Evolutionary conservation across 1,139 yeast genomes (phyloP).

Genomic region (Yamadazyma epiphylla): DNA sequence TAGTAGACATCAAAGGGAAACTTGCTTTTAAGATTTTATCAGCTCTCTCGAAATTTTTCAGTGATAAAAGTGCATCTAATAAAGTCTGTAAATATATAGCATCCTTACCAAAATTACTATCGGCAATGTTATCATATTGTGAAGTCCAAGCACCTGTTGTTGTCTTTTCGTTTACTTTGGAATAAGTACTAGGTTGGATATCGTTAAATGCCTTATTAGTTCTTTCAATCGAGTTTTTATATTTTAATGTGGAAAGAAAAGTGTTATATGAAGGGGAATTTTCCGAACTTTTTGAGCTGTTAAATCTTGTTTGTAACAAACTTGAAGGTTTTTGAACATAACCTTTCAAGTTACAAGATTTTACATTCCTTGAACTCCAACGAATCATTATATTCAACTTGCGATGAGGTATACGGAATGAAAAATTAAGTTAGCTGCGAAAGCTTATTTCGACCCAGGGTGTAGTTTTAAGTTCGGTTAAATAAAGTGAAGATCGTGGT

Average conservation of each 20-base stretch:
- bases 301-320: no score
- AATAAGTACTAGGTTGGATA: slow-evolving; percentile 14
- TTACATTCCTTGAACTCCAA: no score
- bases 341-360: no score
- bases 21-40: slow-evolving; percentile 59
- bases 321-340: no score
- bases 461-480: no score
- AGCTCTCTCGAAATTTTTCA: slow-evolving; percentile 70
- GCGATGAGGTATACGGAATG: no score
- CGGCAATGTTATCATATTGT: slow-evolving; percentile 38
- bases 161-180: slow-evolving; percentile 14
- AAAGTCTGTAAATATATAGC: slow-evolving; percentile 69
- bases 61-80: slow-evolving; percentile 73
- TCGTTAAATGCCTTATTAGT: slow-evolving; percentile 24
- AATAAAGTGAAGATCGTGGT: no score
- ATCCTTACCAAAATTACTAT: slow-evolving; percentile 52
- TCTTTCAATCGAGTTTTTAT: not conserved
- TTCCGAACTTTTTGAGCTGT: not conserved
- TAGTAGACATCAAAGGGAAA: slow-evolving; percentile 36
- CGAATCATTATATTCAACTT: no score
- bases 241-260: no score
- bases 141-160: slow-evolving; percentile 32
- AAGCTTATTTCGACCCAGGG: no score
- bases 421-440: no score
- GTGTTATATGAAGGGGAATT: not conserved